A percentile compares a stretch with the other conserved stretches of the same genome.
Conservation (phyloP, 2,329 filamentous ascomycete species). For the Alternaria arborescens region DNA sequence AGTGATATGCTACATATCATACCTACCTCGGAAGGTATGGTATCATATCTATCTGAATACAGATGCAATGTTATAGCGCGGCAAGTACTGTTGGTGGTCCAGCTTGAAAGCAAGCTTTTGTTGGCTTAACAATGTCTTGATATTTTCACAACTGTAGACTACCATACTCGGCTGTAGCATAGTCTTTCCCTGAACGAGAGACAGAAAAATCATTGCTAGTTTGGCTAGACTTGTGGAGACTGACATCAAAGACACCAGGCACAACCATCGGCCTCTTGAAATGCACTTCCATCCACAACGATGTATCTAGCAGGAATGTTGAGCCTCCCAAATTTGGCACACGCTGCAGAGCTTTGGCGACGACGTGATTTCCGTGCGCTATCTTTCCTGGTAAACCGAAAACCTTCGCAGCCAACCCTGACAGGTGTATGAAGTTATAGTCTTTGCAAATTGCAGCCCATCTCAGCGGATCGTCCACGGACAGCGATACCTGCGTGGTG, state of each 20-base stretch:
- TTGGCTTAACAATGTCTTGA: neutral
- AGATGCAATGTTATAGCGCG: neutral
- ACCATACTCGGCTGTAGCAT: constrained; percentile 4
- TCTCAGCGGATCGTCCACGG: constrained; percentile 5
- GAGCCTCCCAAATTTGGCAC: neutral
- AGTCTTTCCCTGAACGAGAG: neutral
- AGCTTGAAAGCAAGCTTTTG: neutral
- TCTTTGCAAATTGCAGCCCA: constrained; percentile 18
- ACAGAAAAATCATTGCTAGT: neutral
- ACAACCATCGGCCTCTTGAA: constrained; percentile 12
- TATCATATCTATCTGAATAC: neutral
- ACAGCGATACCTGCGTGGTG: constrained; percentile 1
- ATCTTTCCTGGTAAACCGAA: constrained; percentile 15
- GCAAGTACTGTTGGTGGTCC: neutral
- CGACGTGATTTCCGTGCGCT: constrained; percentile 12
- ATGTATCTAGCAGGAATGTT: neutral
- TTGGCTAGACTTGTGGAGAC: neutral
- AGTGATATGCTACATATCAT: neutral
- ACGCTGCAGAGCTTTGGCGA: constrained; percentile 6
- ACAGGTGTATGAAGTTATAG: constrained; percentile 17
- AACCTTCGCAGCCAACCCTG: constrained; percentile 3
- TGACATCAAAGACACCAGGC: constrained; percentile 5
- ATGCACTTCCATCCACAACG: constrained; percentile 10
- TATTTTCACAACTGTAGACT: neutral
- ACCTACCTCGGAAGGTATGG: neutral